Evolutionary conservation across 116 monocot species (phyloP), one percentile per base, ranked within the genome.

Genomic region (Zostera marina): DNA sequence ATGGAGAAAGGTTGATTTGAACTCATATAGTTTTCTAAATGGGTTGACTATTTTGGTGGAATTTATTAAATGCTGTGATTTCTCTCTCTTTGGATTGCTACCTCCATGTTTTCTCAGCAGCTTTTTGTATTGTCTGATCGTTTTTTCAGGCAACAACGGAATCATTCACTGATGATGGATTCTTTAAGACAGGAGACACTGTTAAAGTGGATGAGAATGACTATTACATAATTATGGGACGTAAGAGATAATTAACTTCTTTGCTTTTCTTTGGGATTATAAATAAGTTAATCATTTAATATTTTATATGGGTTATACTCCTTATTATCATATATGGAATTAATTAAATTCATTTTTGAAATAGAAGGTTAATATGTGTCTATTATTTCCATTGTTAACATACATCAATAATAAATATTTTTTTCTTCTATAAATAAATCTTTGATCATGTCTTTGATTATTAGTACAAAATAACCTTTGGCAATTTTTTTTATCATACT

Each of bases 131-230:
- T 13, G 0, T 25, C 15, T 47, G 44, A 5, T 11, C 2, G 44
- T 15, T 11, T n/a, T 44, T 51, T n/a, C 63, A 96, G 96, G 75
- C 79, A 57, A 96, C 89, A 19, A 70, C 70, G 39, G 96, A 78
- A 60, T 88, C 96, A 55, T 89, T 96, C 63, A 76, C 72, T 74
- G 80, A 78, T 69, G 85, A 68, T 58, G 96, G 96, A 21, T 96
- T 82, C 63, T 96, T 96, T 77, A 84, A 84, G 74, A 96, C 96
- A 25, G 96, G 96, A 25, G 96, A 96, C 65, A 88, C 96, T 5
- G 96, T 85, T 53, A 85, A 72, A 62, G 52, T 85, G 56, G 82
- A 96, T 59, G 78, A 96, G 58, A 82, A 96, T 76, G 89, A 85
- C 8, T 96, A 96, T 66, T 84, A 81, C 60, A 63, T 80, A 67